Base-by-base conservation (phyloP, 495 filamentous ascomycete species). In the Penicillium flavigenum region DNA sequence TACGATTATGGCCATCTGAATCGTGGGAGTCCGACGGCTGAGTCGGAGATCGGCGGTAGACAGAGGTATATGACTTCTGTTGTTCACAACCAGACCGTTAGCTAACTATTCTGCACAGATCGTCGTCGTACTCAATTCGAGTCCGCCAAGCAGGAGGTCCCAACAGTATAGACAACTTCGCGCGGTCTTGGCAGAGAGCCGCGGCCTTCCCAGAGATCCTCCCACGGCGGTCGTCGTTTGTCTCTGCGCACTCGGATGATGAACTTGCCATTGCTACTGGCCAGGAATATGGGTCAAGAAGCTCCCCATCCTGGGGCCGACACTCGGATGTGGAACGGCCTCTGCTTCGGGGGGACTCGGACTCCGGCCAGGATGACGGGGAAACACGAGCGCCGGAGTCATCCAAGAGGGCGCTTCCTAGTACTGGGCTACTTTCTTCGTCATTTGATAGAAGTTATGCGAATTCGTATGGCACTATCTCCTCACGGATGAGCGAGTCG, bases 101-200 rank as follows among this genome's bases (percentile, higher is more conserved):
- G 32, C 39, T 56, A 32, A 43, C 4, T 20, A 31, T 1, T 26
- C 20, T 41, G 14, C 9, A 4, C 41, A 77, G 76, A 51, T 75
- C 72, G 12, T 65, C 88, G 4, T 96, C 92, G 17, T 78, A 94
- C 62, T 89, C 90, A 42, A 78, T 88, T 66, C 84, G 87, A 36
- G 71, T 97, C 24, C 80, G 88, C 58, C 86, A 95, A 51, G 89
- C 86, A 12, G 94, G 94, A 41, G 94, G 94, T 29, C 87, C 90
- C 48, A 98, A 98, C 70, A 94, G 89, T 67, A 86, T 98, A 63
- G 86, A 95, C 62, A 96, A 92, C 64, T 98, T 98, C 69, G 89
- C 94, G 47, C 84, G 90, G 45, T 95, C 90, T 61, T 98, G 93
- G 91, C 90, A 91, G 66, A 84, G 94, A 64, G 94, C 94, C 34